phyloP scores from a whole-genome alignment of 441 rosid genomes.

The Euphorbia celastroides region DNA sequence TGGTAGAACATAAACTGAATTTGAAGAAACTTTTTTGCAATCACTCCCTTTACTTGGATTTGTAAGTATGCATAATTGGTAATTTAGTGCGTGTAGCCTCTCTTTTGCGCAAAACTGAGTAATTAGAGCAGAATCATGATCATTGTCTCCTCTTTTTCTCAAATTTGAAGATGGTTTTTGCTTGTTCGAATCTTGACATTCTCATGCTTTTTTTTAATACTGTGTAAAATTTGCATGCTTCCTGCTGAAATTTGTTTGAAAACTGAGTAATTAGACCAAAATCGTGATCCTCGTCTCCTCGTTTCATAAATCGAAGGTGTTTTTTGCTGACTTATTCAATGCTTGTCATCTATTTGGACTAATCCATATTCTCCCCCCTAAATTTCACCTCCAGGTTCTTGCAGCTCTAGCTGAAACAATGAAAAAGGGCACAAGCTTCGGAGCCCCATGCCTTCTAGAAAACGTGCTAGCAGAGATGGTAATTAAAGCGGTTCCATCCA shows the following conservation, averaged over 20 bases:
- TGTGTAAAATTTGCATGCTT: too few species aligned
- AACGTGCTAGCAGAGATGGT: conserved; percentile 86
- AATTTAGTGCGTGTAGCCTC: background rate
- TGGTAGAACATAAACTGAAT: background rate
- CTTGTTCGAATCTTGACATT: too few species aligned
- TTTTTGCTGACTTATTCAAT: background rate
- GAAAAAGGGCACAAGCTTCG: conserved; percentile 98
- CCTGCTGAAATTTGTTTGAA: too few species aligned
- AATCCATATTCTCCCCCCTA: conserved; percentile 7
- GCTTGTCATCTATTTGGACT: too few species aligned
- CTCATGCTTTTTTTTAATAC: too few species aligned
- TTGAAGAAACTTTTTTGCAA: background rate
- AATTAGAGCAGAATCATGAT: background rate
- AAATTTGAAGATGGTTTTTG: too few species aligned
- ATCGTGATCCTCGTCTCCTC: background rate
- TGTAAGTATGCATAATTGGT: background rate
- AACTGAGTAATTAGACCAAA: background rate
- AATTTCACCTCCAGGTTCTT: conserved; percentile 48
- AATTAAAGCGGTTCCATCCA: conserved; percentile 80
- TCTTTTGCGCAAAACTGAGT: background rate
- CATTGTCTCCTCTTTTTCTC: background rate
- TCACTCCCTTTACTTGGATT: too few species aligned
- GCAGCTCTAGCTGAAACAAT: conserved; percentile 82
- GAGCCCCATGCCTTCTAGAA: conserved; percentile 95
- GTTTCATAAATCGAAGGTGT: background rate